Percentiles rank a stretch among this genome's conserved stretches.
These are phyloP conservation scores for Fraxinus sp. DNA, from an alignment of 305 asterid species.

Conservation along the genomic window DNA sequence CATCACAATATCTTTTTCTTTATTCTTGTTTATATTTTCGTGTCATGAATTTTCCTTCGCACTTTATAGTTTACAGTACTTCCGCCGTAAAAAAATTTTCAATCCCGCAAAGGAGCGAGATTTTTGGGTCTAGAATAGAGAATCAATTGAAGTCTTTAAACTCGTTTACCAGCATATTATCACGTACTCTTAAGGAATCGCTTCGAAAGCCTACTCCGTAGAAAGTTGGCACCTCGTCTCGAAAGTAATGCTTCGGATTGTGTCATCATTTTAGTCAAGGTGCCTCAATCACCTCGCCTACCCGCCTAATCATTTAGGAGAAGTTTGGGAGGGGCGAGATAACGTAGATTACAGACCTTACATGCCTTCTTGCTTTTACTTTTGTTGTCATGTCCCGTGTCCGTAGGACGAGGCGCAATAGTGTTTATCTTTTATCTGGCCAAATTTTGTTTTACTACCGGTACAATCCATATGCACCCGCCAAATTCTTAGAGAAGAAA, in stretches of 20 bases:
- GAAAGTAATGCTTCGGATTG: background rate
- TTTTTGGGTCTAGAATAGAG: background rate
- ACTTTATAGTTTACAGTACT: background rate
- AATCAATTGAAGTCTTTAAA: background rate
- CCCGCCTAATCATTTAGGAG: background rate
- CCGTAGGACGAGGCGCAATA: background rate
- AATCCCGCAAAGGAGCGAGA: background rate
- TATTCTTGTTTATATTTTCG: background rate
- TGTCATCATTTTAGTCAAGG: background rate
- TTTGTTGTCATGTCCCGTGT: background rate
- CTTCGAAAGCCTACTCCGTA: background rate
- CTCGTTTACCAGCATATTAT: background rate
- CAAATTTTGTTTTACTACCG: background rate
- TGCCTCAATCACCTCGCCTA: background rate
- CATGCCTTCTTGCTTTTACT: background rate
- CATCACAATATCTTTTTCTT: background rate
- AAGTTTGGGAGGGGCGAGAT: background rate
- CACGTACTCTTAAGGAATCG: background rate
- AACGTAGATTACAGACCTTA: background rate
- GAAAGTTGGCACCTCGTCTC: background rate
- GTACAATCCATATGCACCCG: background rate
- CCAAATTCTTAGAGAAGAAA: constrained; percentile 6
- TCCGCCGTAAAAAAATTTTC: background rate
- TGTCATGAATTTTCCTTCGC: background rate
- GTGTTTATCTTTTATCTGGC: background rate